These are phyloP conservation scores for Coniochaeta pulveracea DNA, from an alignment of 2,329 filamentous ascomycete genomes.

Conservation along the genomic window DNA sequence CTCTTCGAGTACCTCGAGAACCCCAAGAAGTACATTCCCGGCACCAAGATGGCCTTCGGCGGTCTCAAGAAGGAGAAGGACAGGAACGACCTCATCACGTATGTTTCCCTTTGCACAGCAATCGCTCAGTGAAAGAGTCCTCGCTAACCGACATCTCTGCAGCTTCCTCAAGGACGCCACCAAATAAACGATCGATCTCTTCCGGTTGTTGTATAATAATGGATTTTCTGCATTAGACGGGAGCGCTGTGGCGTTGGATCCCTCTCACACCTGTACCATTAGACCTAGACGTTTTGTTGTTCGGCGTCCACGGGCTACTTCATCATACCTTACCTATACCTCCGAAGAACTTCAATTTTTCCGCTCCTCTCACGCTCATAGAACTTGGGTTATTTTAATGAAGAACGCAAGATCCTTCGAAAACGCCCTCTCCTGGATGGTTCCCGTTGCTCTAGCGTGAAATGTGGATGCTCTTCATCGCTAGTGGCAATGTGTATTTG, in stretches of 20 bases:
- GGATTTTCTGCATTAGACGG: constrained; percentile 12
- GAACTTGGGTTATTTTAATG: too few relatives aligned
- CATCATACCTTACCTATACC: too few relatives aligned
- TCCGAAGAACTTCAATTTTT: constrained; percentile 1
- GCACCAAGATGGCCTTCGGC: constrained; percentile 99
- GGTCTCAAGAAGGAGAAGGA: constrained; percentile 99
- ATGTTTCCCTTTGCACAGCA: constrained; percentile 28
- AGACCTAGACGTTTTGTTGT: constrained; percentile 7
- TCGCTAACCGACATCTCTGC: constrained; percentile 5
- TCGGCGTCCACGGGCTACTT: constrained; percentile 3
- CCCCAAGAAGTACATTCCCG: constrained; percentile 99
- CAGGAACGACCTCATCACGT: constrained; percentile 97
- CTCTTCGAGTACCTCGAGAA: constrained; percentile 99
- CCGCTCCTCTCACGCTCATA: too few relatives aligned
- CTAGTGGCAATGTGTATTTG: too few relatives aligned
- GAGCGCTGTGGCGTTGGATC: too few relatives aligned
- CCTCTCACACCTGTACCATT: constrained; percentile 8
- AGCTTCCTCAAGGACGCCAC: constrained; percentile 61
- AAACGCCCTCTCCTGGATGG: too few relatives aligned
- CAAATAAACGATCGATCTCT: constrained; percentile 38
- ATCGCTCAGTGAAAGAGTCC: neutral
- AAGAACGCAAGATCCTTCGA: too few relatives aligned
- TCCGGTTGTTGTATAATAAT: constrained; percentile 6
- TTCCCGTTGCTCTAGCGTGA: too few relatives aligned
- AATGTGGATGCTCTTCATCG: too few relatives aligned